Evolutionary conservation across 257 asterid species (phyloP).

Genomic region (Cynanchum wilfordii): DNA sequence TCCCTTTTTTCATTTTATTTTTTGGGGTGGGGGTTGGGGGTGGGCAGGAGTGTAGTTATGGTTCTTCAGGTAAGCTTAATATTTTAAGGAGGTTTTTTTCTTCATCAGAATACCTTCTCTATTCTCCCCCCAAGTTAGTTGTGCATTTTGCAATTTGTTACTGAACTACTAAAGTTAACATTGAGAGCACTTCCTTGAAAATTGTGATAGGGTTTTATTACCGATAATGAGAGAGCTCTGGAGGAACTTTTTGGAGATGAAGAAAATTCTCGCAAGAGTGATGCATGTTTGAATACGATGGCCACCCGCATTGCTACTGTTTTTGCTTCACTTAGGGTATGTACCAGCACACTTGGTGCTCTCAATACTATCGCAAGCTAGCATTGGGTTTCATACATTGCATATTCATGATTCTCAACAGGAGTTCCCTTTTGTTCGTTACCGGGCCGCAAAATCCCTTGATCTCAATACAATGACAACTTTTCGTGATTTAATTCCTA

Average conservation of each 20-base stretch:
- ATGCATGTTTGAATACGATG: constrained; percentile 77
- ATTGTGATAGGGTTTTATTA: constrained; percentile 64
- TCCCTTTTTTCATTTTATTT: too few relatives aligned
- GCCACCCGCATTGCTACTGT: constrained; percentile 91
- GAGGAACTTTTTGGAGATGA: constrained; percentile 97
- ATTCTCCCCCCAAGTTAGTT: neutral
- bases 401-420: constrained; percentile 36
- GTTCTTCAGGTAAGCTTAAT: neutral
- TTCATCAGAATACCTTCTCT: neutral
- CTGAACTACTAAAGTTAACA: neutral
- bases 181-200: neutral
- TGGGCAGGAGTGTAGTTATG: neutral
- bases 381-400: constrained; percentile 8
- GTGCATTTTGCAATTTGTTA: neutral
- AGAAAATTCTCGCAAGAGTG: constrained; percentile 73
- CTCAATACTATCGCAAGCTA: constrained; percentile 15
- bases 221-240: constrained; percentile 90
- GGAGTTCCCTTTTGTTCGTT: constrained; percentile 95
- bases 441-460: constrained; percentile 90
- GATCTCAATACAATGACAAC: constrained; percentile 93
- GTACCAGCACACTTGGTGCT: constrained; percentile 14
- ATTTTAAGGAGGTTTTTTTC: neutral
- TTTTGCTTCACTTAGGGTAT: constrained; percentile 89
- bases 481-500: constrained; percentile 87
- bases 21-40: too few relatives aligned